Conservation (phyloP, 2,329 filamentous ascomycete genomes). For the Tolypocladium sp. region DNA sequence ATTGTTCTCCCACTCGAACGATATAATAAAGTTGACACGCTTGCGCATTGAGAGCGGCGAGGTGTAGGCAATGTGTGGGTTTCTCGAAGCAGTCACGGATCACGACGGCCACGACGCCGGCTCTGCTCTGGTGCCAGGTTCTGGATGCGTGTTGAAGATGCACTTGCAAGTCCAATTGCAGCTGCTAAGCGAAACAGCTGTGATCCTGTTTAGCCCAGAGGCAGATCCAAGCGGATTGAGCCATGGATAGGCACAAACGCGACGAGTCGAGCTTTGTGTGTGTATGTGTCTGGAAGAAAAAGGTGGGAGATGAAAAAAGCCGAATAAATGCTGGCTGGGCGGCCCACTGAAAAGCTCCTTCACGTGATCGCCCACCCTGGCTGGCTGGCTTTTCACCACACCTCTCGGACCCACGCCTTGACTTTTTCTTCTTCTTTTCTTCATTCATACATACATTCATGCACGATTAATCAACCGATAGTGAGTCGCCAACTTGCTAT, state of each 20-base stretch:
- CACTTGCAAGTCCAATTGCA: slow-evolving; percentile 1
- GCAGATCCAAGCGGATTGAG: neutral
- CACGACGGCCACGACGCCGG: neutral
- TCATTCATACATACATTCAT: slow-evolving; percentile 31
- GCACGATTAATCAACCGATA: slow-evolving; percentile 56
- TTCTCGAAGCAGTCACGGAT: neutral
- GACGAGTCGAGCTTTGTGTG: neutral
- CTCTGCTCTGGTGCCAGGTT: neutral
- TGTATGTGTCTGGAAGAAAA: neutral
- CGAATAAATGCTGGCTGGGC: neutral
- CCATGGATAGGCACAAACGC: neutral
- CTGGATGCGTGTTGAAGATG: neutral
- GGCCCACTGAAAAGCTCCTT: neutral
- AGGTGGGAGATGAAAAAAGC: neutral
- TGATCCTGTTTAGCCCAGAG: neutral
- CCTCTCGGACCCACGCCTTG: neutral
- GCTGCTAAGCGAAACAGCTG: neutral
- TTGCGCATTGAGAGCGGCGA: slow-evolving; percentile 47
- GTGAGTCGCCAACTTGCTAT: slow-evolving; percentile 38
- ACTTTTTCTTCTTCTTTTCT: slow-evolving; percentile 17
- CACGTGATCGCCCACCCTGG: neutral
- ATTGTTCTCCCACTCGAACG: slow-evolving; percentile 55
- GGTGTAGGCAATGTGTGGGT: slow-evolving; percentile 55
- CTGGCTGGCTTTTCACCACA: neutral
- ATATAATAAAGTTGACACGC: slow-evolving; percentile 49